These are phyloP conservation scores for Globisporangium ultimum DNA, from an alignment of 352 stramenopile genomes.

Conservation along the genomic window DNA sequence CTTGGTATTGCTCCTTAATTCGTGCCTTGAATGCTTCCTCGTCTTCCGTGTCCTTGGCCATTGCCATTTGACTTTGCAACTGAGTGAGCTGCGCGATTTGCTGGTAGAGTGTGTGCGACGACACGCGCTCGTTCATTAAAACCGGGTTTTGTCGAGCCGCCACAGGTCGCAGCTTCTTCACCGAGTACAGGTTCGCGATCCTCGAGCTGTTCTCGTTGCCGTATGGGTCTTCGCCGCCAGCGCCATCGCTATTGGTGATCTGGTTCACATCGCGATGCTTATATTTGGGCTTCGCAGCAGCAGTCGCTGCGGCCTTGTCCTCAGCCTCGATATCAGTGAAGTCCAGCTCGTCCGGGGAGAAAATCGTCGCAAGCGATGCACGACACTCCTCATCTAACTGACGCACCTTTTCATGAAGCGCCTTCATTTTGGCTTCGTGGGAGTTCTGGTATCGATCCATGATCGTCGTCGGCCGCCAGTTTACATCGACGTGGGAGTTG, in stretches of 20 bases:
- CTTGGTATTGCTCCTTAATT: conserved; percentile 59
- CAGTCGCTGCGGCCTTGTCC: background rate
- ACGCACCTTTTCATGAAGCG: conserved; percentile 33
- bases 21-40: conserved; percentile 45
- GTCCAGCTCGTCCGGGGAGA: conserved; percentile 48
- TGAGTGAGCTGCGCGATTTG: conserved; percentile 54
- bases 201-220: conserved; percentile 16
- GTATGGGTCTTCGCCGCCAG: background rate
- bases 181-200: conserved; percentile 17
- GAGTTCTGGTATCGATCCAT: conserved; percentile 44
- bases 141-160: conserved; percentile 14
- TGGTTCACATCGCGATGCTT: conserved; percentile 9
- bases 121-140: conserved; percentile 34
- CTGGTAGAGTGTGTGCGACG: conserved; percentile 34
- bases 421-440: conserved; percentile 44
- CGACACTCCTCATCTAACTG: conserved; percentile 53
- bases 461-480: conserved; percentile 40
- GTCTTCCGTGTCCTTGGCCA: conserved; percentile 38
- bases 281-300: conserved; percentile 9
- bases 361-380: conserved; percentile 49
- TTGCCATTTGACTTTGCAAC: conserved; percentile 45
- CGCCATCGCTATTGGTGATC: background rate
- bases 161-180: conserved; percentile 13
- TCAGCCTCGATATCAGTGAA: conserved; percentile 28
- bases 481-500: conserved; percentile 15